phyloP scores from a whole-genome alignment of 2,329 filamentous ascomycete species.

The Xylariaceae sp. region DNA sequence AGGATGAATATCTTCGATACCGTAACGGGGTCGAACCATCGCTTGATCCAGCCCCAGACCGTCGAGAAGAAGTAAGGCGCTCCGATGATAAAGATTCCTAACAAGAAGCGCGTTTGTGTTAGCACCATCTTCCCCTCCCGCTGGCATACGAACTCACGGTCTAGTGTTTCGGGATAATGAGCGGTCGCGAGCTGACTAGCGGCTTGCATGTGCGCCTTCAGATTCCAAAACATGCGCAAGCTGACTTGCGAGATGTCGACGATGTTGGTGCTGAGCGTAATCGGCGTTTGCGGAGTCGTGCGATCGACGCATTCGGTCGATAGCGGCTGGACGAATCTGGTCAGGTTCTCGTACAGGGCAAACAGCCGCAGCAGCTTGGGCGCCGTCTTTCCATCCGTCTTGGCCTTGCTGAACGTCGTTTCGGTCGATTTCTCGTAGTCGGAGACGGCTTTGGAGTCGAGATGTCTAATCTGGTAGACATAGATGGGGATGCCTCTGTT shows the following conservation, averaged over 20 bases:
- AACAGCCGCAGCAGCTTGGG: constrained; percentile 80
- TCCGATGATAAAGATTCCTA: constrained; percentile 65
- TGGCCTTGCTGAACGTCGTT: constrained; percentile 51
- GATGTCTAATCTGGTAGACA: constrained; percentile 77
- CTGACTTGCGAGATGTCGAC: constrained; percentile 87
- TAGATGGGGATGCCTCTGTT: constrained; percentile 82
- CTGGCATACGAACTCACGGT: constrained; percentile 42
- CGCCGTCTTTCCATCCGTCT: constrained; percentile 60
- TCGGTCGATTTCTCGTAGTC: constrained; percentile 65
- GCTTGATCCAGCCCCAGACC: constrained; percentile 91
- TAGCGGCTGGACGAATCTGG: constrained; percentile 78
- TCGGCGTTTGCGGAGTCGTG: constrained; percentile 71
- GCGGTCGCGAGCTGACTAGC: constrained; percentile 83
- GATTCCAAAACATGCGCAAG: constrained; percentile 91
- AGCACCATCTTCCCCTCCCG: not conserved
- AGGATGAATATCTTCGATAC: constrained; percentile 96
- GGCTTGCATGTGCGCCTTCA: constrained; percentile 90
- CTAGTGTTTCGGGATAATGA: constrained; percentile 91
- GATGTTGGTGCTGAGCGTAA: constrained; percentile 90
- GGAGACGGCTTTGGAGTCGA: constrained; percentile 76
- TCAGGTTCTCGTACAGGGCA: constrained; percentile 89
- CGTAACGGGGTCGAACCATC: constrained; percentile 91
- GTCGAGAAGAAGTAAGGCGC: constrained; percentile 88
- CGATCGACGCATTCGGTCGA: constrained; percentile 71
- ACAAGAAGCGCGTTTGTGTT: not conserved